Evolutionary conservation across 352 stramenopile genomes (phyloP), one percentile per base, ranked within the genome.

Genomic region (Pythium periplocum): DNA sequence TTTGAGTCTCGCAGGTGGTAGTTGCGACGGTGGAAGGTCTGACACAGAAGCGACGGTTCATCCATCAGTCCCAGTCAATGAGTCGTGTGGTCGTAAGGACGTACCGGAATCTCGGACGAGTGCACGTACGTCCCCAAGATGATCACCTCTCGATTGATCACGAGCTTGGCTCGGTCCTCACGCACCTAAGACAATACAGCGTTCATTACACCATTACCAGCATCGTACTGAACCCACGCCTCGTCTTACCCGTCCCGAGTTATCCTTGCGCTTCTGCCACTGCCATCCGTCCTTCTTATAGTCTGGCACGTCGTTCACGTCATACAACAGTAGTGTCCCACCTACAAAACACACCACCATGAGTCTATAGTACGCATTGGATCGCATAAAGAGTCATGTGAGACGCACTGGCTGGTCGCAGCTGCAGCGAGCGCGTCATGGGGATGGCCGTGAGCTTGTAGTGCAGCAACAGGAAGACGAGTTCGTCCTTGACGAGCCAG

Each of bases 251-350:
- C 78, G 75, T 58, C 71, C 84, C 11, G 70, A 85, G 49, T 87
- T 80, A 60, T 92, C 84, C 61, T 92, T 94, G 42, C 83, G 80
- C 61, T 91, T 92, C 56, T 92, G 84, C 84, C 84, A 94, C 4
- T 55, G 72, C 81, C 82, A 94, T 4, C 84, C 84, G 60, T 94
- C 84, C 48, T 89, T 90, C 68, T 91, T 94, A 60, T 87, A 94
- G 58, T 92, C 82, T 4, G 73, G 61, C 9, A 87, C 69, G 31
- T 71, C 63, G 17, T 57, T 60, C 34, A 70, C 80, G 42, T 89
- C 77, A 57, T 89, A 94, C 45, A 93, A 69, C 52, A 92, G 38
- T 36, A 94, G 56, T 3, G 69, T 77, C 0, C 84, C 84, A 47
- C 84, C 84, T 94, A 61, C 35, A 41, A 30, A 33, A 42, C 5